Percentiles rank a stretch among this genome's conserved stretches.
Evolutionary conservation across 2,329 filamentous ascomycete genomes (phyloP).

Genomic region (Hymenoscyphus repandus): DNA sequence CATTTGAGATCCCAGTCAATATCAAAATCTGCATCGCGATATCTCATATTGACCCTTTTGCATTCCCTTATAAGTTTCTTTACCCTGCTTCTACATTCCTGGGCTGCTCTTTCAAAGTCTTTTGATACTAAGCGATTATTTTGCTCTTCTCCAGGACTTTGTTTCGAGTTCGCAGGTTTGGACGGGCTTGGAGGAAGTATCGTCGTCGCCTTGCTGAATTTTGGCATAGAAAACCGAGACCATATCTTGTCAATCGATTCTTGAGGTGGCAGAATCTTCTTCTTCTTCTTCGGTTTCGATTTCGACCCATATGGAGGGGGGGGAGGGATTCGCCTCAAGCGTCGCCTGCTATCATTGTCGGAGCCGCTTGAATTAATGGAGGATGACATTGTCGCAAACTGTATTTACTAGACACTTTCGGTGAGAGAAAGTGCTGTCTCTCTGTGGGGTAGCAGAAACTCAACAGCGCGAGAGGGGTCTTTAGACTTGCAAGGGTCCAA

Average conservation of each 20-base stretch:
- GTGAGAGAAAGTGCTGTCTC: background rate
- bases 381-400: constrained; percentile 15
- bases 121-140: constrained; percentile 54
- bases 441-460: too few species aligned
- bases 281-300: constrained; percentile 51
- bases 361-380: constrained; percentile 19
- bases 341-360: constrained; percentile 10
- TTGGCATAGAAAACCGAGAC: constrained; percentile 54
- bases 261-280: constrained; percentile 55
- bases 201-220: constrained; percentile 60
- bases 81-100: constrained; percentile 61
- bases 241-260: constrained; percentile 63
- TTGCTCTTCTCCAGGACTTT: constrained; percentile 40
- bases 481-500: background rate
- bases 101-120: constrained; percentile 67
- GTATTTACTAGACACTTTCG: background rate
- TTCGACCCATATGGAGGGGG: constrained; percentile 9
- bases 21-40: constrained; percentile 78
- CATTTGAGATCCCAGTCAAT: constrained; percentile 49
- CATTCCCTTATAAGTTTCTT: constrained; percentile 60
- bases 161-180: constrained; percentile 10
- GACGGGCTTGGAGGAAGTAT: constrained; percentile 44
- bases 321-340: background rate
- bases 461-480: too few species aligned
- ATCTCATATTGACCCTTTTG: constrained; percentile 73